These are phyloP conservation scores for Fusarium tuaranense DNA, from an alignment of 2,329 filamentous ascomycete species.

Conservation along the genomic window DNA sequence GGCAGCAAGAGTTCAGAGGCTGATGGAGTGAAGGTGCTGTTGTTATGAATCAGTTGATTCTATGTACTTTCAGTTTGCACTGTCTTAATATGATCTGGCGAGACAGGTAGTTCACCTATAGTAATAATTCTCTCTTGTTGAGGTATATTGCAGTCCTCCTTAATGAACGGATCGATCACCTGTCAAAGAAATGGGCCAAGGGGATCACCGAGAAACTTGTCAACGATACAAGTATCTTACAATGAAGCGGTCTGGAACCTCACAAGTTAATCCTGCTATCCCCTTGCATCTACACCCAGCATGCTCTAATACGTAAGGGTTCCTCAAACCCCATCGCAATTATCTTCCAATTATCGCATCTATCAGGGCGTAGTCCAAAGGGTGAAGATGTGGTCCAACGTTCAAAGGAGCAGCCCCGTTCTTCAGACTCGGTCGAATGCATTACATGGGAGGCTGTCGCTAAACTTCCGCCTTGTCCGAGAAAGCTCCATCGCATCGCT, in stretches of 20 bases:
- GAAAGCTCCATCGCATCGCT: neutral
- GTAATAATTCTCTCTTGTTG: neutral
- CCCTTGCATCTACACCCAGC: neutral
- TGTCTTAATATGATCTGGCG: neutral
- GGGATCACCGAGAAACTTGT: neutral
- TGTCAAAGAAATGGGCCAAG: neutral
- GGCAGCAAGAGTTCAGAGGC: neutral
- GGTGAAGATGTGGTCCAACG: neutral
- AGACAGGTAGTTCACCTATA: neutral
- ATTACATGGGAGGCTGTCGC: neutral
- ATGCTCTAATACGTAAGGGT: neutral
- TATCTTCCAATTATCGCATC: neutral
- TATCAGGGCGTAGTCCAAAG: neutral
- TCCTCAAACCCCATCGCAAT: neutral
- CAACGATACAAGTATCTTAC: neutral
- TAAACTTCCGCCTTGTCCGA: neutral
- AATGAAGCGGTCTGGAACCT: neutral
- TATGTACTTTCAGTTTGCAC: too few species aligned
- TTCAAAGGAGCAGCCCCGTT: neutral
- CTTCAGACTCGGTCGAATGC: neutral
- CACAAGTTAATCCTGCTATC: neutral
- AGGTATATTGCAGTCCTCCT: neutral
- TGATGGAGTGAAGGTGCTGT: neutral
- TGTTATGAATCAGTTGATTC: neutral
- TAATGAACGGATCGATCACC: neutral